Evolutionary conservation across 2,329 filamentous ascomycete species (phyloP).

Genomic region (Dendrostoma leiphaemia): DNA sequence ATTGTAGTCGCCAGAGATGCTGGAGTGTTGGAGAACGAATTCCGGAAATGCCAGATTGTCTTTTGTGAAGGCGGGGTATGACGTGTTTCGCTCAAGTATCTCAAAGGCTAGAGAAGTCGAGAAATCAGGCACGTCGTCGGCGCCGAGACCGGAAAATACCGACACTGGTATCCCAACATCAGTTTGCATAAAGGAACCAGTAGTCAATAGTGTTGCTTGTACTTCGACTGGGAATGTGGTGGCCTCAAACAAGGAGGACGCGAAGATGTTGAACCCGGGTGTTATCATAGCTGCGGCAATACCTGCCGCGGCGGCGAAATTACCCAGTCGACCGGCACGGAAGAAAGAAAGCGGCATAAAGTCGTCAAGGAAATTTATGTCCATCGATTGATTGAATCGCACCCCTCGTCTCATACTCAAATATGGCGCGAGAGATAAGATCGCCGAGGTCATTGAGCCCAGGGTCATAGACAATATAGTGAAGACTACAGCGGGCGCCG

Average conservation of each 20-base stretch:
- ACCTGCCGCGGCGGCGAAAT: neutral
- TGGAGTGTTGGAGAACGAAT: neutral
- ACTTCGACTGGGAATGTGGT: neutral
- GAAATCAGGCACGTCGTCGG: too few relatives aligned
- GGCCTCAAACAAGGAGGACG: neutral
- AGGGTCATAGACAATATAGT: neutral
- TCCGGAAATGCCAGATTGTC: neutral
- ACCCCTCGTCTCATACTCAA: neutral
- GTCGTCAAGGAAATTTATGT: neutral
- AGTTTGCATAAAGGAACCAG: neutral
- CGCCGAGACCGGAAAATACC: too few relatives aligned
- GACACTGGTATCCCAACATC: too few relatives aligned
- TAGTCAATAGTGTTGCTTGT: neutral
- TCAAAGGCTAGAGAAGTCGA: neutral
- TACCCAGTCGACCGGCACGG: neutral
- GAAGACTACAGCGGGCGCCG: neutral
- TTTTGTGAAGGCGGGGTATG: neutral
- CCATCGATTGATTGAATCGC: neutral
- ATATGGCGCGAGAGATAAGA: neutral
- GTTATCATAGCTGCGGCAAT: neutral
- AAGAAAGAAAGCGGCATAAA: neutral
- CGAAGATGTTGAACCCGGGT: neutral
- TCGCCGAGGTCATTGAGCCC: neutral
- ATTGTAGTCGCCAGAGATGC: neutral
- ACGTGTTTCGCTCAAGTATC: neutral